Evolutionary conservation across 1,284 basidiomycete genomes (phyloP).

Genomic region (Hypsizygus ulmarius): DNA sequence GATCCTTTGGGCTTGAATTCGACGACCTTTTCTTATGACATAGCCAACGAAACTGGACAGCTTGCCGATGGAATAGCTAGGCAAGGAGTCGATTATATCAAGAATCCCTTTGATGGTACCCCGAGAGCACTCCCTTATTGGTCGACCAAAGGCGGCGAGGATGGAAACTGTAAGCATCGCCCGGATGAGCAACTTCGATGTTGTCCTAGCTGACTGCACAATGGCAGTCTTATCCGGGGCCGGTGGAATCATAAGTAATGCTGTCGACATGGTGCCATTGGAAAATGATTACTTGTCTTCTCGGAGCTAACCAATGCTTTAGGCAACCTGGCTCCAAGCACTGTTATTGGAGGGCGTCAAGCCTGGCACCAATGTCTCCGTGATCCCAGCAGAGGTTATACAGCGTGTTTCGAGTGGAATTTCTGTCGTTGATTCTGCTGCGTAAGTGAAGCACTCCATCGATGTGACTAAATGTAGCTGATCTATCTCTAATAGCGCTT

Average conservation of each 20-base stretch:
- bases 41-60: conserved; percentile 19
- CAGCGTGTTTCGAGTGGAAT: conserved; percentile 11
- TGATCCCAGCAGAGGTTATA: conserved; percentile 30
- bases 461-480: not conserved
- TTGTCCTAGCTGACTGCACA: not conserved
- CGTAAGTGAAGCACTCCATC: not conserved
- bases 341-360: conserved; percentile 33
- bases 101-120: conserved; percentile 19
- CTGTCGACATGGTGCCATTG: conserved; percentile 20
- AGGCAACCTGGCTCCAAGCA: conserved; percentile 31
- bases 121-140: conserved; percentile 21
- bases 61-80: conserved; percentile 24
- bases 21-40: conserved; percentile 26
- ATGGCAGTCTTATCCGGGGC: conserved; percentile 24
- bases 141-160: conserved; percentile 20
- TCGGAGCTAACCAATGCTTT: not conserved
- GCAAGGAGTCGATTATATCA: conserved; percentile 9
- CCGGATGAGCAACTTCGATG: too few species aligned
- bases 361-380: conserved; percentile 27
- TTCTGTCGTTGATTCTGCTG: conserved; percentile 4
- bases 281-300: not conserved
- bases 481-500: conserved; percentile 5
- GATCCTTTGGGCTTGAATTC: conserved; percentile 22
- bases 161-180: conserved; percentile 22
- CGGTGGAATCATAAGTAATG: conserved; percentile 31